Evolutionary conservation across 352 stramenopile genomes (phyloP), one percentile per base, ranked within the genome.

Genomic region (Phytophthora agathidicida): DNA sequence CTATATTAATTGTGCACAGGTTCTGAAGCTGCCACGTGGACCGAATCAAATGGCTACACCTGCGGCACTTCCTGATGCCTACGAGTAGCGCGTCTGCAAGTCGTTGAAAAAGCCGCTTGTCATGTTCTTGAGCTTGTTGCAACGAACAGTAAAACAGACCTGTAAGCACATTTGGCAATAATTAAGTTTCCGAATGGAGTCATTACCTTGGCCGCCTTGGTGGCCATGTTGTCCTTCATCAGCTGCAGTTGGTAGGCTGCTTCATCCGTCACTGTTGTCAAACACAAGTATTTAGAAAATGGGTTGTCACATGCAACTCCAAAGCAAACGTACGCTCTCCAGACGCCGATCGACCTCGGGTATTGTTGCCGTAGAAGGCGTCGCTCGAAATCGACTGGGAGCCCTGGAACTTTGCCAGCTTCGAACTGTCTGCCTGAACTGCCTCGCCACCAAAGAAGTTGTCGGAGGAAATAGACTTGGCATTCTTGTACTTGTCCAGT

Each of bases 401-500:
- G 20, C 81, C 78, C 50, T 92, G 84, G 48, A 95, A 93, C 50
- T 80, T 75, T 63, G 81, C 75, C 36, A 96, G 54, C 22, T 91
- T 73, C 35, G 77, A 75, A 5, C 51, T 81, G 56, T 95, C 84
- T 20, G 76, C 77, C 5, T 80, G 56, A 10, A 63, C 52, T 5
- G 70, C 56, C 44, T 96, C 88, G 19, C 78, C 73, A 5, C 83
- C 86, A 52, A 96, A 96, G 56, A 95, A 96, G 30, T 96, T 94
- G 53, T 91, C 87, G 7, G 88, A 96, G 17, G 86, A 96, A 44
- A 96, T 96, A 2, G 85, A 94, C 60, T 96, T 96, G 57, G 87
- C 84, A 43, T 96, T 96, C 65, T 96, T 96, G 73, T 96, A 96
- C 63, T 96, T 96, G 71, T 96, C 71, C 39, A 96, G 60, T n/a